phyloP scores from a whole-genome alignment of 495 filamentous ascomycete genomes.

The Lophiostoma macrostomum region DNA sequence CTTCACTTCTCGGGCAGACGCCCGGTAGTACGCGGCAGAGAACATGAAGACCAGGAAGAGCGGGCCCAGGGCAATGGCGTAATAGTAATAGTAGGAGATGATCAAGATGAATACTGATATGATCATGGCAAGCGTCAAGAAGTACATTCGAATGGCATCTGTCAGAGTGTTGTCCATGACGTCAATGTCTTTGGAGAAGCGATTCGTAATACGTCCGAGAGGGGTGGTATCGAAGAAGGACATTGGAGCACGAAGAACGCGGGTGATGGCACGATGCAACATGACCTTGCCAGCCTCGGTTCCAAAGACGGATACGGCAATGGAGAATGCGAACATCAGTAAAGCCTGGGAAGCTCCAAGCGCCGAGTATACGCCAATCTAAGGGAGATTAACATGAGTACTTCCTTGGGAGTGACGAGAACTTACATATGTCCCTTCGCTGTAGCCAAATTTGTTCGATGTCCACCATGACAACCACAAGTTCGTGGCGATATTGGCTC shows the following conservation, averaged over 20 bases:
- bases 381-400: constrained; percentile 1
- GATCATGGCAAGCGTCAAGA: constrained; percentile 72
- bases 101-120: constrained; percentile 77
- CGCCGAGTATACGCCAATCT: constrained; percentile 80
- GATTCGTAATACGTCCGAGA: constrained; percentile 92
- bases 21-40: constrained; percentile 81
- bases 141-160: constrained; percentile 91
- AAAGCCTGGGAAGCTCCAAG: constrained; percentile 70
- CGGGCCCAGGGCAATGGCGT: constrained; percentile 83
- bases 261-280: constrained; percentile 74
- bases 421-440: constrained; percentile 60
- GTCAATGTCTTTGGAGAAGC: constrained; percentile 92
- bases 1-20: constrained; percentile 90
- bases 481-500: constrained; percentile 78
- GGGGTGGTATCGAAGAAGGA: constrained; percentile 97
- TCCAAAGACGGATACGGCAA: constrained; percentile 69
- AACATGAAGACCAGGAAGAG: constrained; percentile 76
- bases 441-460: constrained; percentile 63
- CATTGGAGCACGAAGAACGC: constrained; percentile 87
- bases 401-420: background rate
- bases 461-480: constrained; percentile 96
- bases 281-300: constrained; percentile 79
- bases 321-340: constrained; percentile 72
- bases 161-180: constrained; percentile 92
- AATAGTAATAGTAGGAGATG: constrained; percentile 91